Percentiles rank a stretch among this genome's conserved stretches.
phyloP scores from a whole-genome alignment of 345 rosid genomes.

The thale cress (Arabidopsis thaliana) region TAIR10.1 NC_003076.8:3882501-3883000 shows the following conservation, averaged over 20 bases:
- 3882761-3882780: slow-evolving; percentile 68
- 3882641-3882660: slow-evolving; percentile 80
- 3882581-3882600: slow-evolving; percentile 66
- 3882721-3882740: slow-evolving; percentile 73
- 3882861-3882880: slow-evolving; percentile 54
- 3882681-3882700: slow-evolving; percentile 86
- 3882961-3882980: slow-evolving; percentile 4
- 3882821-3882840: slow-evolving; percentile 63
- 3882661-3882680: slow-evolving; percentile 67
- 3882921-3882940: not conserved
- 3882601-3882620: slow-evolving; percentile 63
- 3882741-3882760: slow-evolving; percentile 85
- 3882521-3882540: slow-evolving; percentile 73
- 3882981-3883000: slow-evolving; percentile 37
- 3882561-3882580: slow-evolving; percentile 82
- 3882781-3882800: slow-evolving; percentile 55
- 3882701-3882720: slow-evolving; percentile 61
- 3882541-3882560: slow-evolving; percentile 82
- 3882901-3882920: not conserved
- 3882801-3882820: slow-evolving; percentile 44
- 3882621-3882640: slow-evolving; percentile 65
- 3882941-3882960: too few species aligned
- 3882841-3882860: slow-evolving; percentile 54
- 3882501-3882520: slow-evolving; percentile 61
- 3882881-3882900: not conserved